phyloP scores from a whole-genome alignment of 257 asterid species.

The Solanum medicagineum region DNA sequence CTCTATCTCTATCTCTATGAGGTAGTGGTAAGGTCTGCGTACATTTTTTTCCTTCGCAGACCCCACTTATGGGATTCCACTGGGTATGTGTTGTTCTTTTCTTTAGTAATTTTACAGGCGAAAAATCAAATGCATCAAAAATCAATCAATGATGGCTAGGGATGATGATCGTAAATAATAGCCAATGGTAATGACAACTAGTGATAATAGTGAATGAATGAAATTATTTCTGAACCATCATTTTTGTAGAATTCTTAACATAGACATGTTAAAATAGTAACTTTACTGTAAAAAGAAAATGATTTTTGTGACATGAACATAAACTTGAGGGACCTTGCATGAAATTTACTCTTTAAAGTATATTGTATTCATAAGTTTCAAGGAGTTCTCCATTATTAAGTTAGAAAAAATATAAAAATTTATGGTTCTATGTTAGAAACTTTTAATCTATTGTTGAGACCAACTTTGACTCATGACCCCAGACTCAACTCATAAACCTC shows the following conservation, averaged over 20 bases:
- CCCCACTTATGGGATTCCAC: too few species aligned
- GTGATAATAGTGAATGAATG: background rate
- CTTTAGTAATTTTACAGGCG: slow-evolving; percentile 18
- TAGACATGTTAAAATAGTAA: background rate
- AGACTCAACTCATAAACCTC: too few species aligned
- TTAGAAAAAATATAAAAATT: too few species aligned
- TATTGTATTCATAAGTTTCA: background rate
- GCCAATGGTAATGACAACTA: too few species aligned
- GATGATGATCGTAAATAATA: background rate
- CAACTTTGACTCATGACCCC: too few species aligned
- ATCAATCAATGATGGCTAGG: background rate
- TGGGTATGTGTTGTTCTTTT: too few species aligned
- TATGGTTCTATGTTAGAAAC: background rate
- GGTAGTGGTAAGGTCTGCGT: too few species aligned
- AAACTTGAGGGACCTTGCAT: background rate
- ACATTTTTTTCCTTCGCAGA: too few species aligned
- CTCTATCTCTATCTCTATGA: too few species aligned
- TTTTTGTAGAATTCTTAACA: background rate
- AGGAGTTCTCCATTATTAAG: background rate
- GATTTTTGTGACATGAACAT: background rate
- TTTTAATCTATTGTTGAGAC: too few species aligned
- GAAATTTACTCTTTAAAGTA: background rate
- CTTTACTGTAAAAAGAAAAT: too few species aligned
- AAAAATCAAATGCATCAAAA: slow-evolving; percentile 38
- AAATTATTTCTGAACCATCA: background rate